Base-by-base conservation (phyloP, 73 alveolate species). In the Paramecium bursaria region DNA sequence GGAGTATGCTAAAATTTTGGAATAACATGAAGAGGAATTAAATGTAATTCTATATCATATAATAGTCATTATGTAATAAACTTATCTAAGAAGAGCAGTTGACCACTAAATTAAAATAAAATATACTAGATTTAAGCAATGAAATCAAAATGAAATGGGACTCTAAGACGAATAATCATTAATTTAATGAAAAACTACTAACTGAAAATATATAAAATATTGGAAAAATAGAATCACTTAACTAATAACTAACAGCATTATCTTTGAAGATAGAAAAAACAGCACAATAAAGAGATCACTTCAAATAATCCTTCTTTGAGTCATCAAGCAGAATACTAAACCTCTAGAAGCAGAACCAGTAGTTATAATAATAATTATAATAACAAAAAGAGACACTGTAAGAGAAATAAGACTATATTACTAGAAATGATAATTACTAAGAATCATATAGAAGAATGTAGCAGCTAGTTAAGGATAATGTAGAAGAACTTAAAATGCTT, bases 151-250 rank as follows among this genome's bases (percentile, higher is more conserved):
- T 26, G 0, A 67, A 42, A 42, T 26, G 46, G 26, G 82, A 67
- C 17, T 39, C 82, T 35, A 31, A 47, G 19, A 67, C 33, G 44
- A 39, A 57, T 67, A 57, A 39, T 42, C 44, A 67, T 21, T 27
- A 67, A 19, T 67, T 67, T 42, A 67, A 67, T 67, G 82, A 67
- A 42, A 67, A 67, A 42, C 44, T 67, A 42, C 33, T 67, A 57
- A 57, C 60, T n/a, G 82, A 67, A 67, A 67, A 67, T 67, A 67
- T 67, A 21, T 39, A 67, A 10, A 67, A 67, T 67, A 15, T 67
- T 9, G 44, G 44, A 21, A 67, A 67, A 35, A 67, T 67, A 5
- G 82, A 67, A 42, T 21, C 27, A 5, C 57, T 67, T 5, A 67
- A 44, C 21, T 25, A 25, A 47, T 19, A 31, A 42, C 46, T 67